phyloP scores from a whole-genome alignment of 495 filamentous ascomycete genomes.

The Podospora didyma region DNA sequence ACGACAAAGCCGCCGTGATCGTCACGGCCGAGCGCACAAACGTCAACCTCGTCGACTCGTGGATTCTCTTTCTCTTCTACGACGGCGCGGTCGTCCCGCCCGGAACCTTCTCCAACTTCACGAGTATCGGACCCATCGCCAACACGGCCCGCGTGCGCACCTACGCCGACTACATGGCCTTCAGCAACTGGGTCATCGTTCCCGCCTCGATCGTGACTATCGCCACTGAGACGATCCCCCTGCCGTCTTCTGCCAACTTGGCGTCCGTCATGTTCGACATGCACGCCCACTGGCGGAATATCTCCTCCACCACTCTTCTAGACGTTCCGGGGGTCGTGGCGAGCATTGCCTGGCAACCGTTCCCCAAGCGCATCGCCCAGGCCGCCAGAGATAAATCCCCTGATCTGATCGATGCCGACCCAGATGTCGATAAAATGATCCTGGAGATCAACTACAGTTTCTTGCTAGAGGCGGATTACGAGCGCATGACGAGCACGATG shows the following conservation, averaged over 20 bases:
- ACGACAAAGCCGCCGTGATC: constrained; percentile 54
- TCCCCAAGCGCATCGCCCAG: constrained; percentile 46
- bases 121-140: constrained; percentile 41
- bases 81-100: constrained; percentile 52
- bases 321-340: constrained; percentile 45
- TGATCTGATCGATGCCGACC: constrained; percentile 51
- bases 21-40: constrained; percentile 49
- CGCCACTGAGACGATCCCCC: constrained; percentile 53
- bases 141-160: constrained; percentile 49
- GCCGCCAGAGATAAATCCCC: constrained; percentile 46
- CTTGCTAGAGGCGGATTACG: constrained; percentile 37
- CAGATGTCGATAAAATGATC: constrained; percentile 50
- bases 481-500: constrained; percentile 46
- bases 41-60: constrained; percentile 42
- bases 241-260: constrained; percentile 38
- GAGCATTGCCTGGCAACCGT: constrained; percentile 54
- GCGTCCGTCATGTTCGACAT: constrained; percentile 40
- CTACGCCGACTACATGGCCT: constrained; percentile 47
- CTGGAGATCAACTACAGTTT: constrained; percentile 57
- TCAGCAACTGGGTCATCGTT: constrained; percentile 36
- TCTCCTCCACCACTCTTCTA: constrained; percentile 34
- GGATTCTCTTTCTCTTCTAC: constrained; percentile 62
- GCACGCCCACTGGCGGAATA: constrained; percentile 51
- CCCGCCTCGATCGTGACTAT: constrained; percentile 50
- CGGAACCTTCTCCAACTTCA: constrained; percentile 55